Evolutionary conservation across 75 land plant species (phyloP).

Genomic region (Gnetum montanum): DNA sequence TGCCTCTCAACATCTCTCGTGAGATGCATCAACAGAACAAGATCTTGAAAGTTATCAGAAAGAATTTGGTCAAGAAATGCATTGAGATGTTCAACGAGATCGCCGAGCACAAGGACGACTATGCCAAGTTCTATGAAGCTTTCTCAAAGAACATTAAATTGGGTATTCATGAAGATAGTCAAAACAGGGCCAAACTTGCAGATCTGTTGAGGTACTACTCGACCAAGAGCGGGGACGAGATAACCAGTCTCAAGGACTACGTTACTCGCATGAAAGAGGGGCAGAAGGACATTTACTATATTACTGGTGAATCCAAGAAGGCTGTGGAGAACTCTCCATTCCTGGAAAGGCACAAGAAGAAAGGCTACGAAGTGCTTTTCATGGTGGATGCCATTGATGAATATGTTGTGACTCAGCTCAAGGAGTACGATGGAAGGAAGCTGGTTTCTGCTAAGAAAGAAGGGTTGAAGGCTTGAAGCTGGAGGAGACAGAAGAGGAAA

Average conservation of each 20-base stretch:
- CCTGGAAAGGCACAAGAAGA: slow-evolving; percentile 56
- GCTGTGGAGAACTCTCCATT: slow-evolving; percentile 38
- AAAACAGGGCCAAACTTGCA: slow-evolving; percentile 57
- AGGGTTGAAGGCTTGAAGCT: slow-evolving; percentile 67
- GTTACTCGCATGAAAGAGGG: slow-evolving; percentile 79
- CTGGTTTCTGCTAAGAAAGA: slow-evolving; percentile 53
- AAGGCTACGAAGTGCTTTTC: slow-evolving; percentile 55
- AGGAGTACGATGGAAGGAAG: slow-evolving; percentile 61
- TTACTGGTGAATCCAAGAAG: slow-evolving; percentile 33
- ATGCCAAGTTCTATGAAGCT: slow-evolving; percentile 47
- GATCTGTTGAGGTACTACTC: slow-evolving; percentile 62
- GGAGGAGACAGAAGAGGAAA: slow-evolving; percentile 65
- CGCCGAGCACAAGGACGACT: slow-evolving; percentile 60
- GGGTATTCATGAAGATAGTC: slow-evolving; percentile 49
- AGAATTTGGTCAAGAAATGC: slow-evolving; percentile 67
- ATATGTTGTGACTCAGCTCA: slow-evolving; percentile 53
- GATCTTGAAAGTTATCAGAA: slow-evolving; percentile 64
- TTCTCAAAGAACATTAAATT: slow-evolving; percentile 58
- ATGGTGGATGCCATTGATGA: slow-evolving; percentile 77
- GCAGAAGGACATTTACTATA: slow-evolving; percentile 55
- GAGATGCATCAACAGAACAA: slow-evolving; percentile 63
- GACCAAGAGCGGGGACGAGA: slow-evolving; percentile 69
- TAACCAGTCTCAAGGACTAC: slow-evolving; percentile 75
- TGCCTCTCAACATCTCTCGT: slow-evolving; percentile 68
- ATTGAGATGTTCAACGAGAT: slow-evolving; percentile 59